Conservation (phyloP, 495 filamentous ascomycete genomes). For the Penicillium pulvis region DNA sequence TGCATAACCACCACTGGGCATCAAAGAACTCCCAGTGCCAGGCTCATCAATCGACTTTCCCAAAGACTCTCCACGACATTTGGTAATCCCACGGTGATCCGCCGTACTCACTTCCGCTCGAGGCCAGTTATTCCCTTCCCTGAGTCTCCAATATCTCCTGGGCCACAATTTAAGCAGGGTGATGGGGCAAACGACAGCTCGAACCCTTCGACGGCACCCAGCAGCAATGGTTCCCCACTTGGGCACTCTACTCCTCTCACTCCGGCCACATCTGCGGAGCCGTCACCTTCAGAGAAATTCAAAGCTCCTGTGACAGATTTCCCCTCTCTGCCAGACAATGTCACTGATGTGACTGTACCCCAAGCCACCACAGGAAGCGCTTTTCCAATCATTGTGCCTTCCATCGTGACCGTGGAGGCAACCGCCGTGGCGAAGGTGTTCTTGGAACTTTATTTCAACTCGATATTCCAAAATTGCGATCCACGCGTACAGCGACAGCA, state of each 20-base stretch:
- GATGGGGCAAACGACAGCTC: slow-evolving; percentile 42
- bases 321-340: slow-evolving; percentile 9
- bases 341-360: slow-evolving; percentile 3
- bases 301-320: slow-evolving; percentile 13
- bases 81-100: slow-evolving; percentile 56
- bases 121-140: slow-evolving; percentile 43
- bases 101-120: slow-evolving; percentile 44
- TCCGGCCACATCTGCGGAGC: slow-evolving; percentile 38
- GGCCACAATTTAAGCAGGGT: slow-evolving; percentile 21
- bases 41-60: slow-evolving; percentile 47
- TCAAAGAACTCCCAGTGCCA: slow-evolving; percentile 22
- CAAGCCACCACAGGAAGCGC: slow-evolving; percentile 20
- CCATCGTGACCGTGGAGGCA: slow-evolving; percentile 75
- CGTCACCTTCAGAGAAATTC: slow-evolving; percentile 20
- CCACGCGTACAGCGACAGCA: slow-evolving; percentile 67
- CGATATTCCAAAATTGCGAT: slow-evolving; percentile 54
- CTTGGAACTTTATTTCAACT: slow-evolving; percentile 81
- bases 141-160: slow-evolving; percentile 20
- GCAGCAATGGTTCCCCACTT: slow-evolving; percentile 35
- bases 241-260: slow-evolving; percentile 41
- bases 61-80: slow-evolving; percentile 53
- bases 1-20: slow-evolving; percentile 2
- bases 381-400: slow-evolving; percentile 42
- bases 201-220: slow-evolving; percentile 39
- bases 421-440: slow-evolving; percentile 81